A percentile compares a stretch with the other conserved stretches of the same genome.
phyloP scores from a whole-genome alignment of 1,139 yeast genomes.

The Saccharomyces hybrid region DNA sequence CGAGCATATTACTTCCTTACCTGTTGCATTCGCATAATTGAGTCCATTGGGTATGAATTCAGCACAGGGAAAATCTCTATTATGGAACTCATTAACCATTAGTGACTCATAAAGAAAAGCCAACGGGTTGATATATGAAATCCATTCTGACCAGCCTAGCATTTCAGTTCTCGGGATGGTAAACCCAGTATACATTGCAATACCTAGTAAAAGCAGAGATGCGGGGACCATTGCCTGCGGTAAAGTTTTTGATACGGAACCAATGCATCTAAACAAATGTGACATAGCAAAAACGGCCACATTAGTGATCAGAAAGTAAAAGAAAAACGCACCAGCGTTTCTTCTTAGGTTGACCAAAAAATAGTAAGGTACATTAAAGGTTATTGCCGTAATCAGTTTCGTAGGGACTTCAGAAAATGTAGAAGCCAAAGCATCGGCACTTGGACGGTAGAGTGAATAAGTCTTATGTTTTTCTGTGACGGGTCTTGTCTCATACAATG shows the following conservation, averaged over 20 bases:
- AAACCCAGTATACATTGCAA: slow-evolving; percentile 55
- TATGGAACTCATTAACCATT: slow-evolving; percentile 51
- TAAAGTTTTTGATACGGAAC: slow-evolving; percentile 44
- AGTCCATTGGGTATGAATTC: slow-evolving; percentile 25
- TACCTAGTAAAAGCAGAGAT: slow-evolving; percentile 42
- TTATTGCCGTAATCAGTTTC: slow-evolving; percentile 41
- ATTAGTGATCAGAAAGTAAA: slow-evolving; percentile 42
- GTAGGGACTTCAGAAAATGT: slow-evolving; percentile 52
- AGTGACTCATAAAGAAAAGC: slow-evolving; percentile 53
- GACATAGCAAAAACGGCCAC: slow-evolving; percentile 48
- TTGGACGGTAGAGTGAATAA: slow-evolving; percentile 57
- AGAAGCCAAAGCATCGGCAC: slow-evolving; percentile 59
- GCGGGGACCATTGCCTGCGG: slow-evolving; percentile 60
- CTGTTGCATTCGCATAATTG: slow-evolving; percentile 34
- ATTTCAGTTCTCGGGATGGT: slow-evolving; percentile 50
- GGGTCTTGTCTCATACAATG: slow-evolving; percentile 56
- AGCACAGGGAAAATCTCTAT: slow-evolving; percentile 39
- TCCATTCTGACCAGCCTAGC: slow-evolving; percentile 65
- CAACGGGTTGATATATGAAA: slow-evolving; percentile 54
- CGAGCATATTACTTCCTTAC: slow-evolving; percentile 38
- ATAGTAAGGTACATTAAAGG: slow-evolving; percentile 48
- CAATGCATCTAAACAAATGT: slow-evolving; percentile 52
- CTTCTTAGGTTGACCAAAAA: slow-evolving; percentile 53
- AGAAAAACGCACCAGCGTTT: slow-evolving; percentile 51
- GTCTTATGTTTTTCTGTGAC: slow-evolving; percentile 63